phyloP scores from a whole-genome alignment of 192 early-diverging fungal species.

The Umbelopsis ramanniana region DNA sequence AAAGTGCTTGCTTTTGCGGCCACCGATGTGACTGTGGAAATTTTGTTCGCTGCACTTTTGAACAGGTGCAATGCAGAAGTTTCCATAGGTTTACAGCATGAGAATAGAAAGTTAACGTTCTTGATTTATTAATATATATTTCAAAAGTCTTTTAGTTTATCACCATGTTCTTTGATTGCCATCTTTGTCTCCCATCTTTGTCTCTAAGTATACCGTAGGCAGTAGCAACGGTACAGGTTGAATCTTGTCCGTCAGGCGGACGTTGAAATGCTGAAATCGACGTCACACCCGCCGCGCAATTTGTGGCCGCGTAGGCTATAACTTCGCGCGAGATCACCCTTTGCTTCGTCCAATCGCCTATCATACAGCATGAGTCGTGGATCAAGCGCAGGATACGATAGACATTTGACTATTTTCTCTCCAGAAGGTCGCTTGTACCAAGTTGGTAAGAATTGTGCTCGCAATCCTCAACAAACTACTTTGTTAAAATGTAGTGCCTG shows the following conservation, averaged over 20 bases:
- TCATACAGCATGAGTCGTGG: constrained; percentile 37
- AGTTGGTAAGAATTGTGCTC: constrained; percentile 75
- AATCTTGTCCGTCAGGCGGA: not conserved
- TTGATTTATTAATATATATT: too few species aligned
- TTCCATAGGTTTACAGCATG: too few species aligned
- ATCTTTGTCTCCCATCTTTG: too few species aligned
- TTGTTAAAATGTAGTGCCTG: not conserved
- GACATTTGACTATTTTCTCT: constrained; percentile 99
- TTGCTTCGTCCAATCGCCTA: constrained; percentile 1
- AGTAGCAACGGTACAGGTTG: too few species aligned
- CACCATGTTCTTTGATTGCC: too few species aligned
- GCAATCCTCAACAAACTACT: not conserved
- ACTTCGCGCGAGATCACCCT: constrained; percentile 9
- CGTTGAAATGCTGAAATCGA: not conserved
- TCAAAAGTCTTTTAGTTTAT: too few species aligned
- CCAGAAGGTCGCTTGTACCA: constrained; percentile 99
- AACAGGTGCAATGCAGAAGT: too few species aligned
- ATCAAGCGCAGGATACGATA: constrained; percentile 86
- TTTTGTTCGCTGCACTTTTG: too few species aligned
- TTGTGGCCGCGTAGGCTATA: constrained; percentile 14
- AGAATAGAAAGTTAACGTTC: too few species aligned
- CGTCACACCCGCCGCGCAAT: constrained; percentile 19
- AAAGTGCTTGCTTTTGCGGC: too few species aligned
- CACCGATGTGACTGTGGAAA: too few species aligned
- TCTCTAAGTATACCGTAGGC: too few species aligned